Evolutionary conservation across 768 basidiomycete genomes (phyloP), one percentile per base, ranked within the genome.

Genomic region (Hemileccinum rubropunctum): DNA sequence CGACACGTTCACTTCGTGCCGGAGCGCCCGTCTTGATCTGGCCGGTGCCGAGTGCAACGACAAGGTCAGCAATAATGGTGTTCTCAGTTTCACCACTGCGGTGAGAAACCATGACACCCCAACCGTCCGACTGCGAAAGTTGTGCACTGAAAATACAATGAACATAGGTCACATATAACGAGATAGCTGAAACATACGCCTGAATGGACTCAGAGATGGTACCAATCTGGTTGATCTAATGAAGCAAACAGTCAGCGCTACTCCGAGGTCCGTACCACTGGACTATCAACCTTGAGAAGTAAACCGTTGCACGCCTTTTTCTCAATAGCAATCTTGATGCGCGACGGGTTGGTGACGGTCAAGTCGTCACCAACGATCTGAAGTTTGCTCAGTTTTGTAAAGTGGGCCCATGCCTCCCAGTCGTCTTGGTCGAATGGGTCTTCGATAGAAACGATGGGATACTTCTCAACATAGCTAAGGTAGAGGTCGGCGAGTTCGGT

Each of bases 391-490:
- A 81, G 71, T 61, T 76, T 72, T 61, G 89, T 97, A 75, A 98
- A 91, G 78, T 93, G 85, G 33, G 83, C 75, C 97, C 97, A 99
- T 36, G 94, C 92, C 68, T 92, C 93, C 92, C 93, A 98, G 76
- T 99, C 97, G 68, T 99, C 97, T 77, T 99, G 95, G 73, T 98
- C 95, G 75, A 99, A 99, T 70, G 97, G 95, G 71, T 99, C 97
- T 75, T 95, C 94, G 60, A 95, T 81, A 28, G 92, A 94, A 50
- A 91, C 82, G 58, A 98, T 98, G 52, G 95, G 94, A 79, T 98
- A 98, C 75, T 95, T 88, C 73, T 91, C 79, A 68, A 88, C 73
- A 68, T 91, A 91, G 61, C 76, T 64, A 58, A 93, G 70, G 80
- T 98, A 99, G 63, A 95, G 76, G 45, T 94, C 89, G 20, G 93